Conservation (phyloP, 2,329 filamentous ascomycete genomes). For the Berkeleyomyces basicola region DNA sequence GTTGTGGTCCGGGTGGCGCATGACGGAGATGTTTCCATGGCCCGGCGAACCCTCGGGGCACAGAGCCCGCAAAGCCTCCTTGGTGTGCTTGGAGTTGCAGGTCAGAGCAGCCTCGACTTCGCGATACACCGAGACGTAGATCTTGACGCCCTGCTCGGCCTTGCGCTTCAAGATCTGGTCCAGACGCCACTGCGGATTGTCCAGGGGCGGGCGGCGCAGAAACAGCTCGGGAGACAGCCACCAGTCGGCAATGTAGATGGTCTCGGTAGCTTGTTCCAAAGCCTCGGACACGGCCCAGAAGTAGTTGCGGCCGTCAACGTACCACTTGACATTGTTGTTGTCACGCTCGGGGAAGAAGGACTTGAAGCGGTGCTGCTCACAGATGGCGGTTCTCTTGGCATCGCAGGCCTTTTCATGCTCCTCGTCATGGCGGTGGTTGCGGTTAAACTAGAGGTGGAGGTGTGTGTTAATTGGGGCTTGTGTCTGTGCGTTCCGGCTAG, state of each 20-base stretch:
- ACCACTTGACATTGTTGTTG: slow-evolving; percentile 87
- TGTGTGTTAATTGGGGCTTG: background rate
- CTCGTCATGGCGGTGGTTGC: slow-evolving; percentile 84
- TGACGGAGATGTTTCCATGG: slow-evolving; percentile 72
- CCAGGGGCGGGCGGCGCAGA: slow-evolving; percentile 65
- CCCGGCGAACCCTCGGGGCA: slow-evolving; percentile 71
- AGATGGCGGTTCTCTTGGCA: slow-evolving; percentile 55
- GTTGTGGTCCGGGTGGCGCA: slow-evolving; percentile 91
- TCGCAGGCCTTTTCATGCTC: slow-evolving; percentile 76
- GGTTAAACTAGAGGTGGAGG: slow-evolving; percentile 43
- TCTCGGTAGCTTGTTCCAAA: slow-evolving; percentile 76
- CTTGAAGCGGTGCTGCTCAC: slow-evolving; percentile 63
- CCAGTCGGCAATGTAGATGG: slow-evolving; percentile 94
- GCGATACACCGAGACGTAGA: slow-evolving; percentile 85
- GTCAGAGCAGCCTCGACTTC: slow-evolving; percentile 69
- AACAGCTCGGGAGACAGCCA: slow-evolving; percentile 87
- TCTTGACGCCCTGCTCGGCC: slow-evolving; percentile 85
- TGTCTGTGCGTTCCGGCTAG: background rate
- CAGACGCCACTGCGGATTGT: slow-evolving; percentile 70
- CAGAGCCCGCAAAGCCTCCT: slow-evolving; percentile 62
- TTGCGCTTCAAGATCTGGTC: slow-evolving; percentile 76
- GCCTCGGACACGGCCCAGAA: slow-evolving; percentile 86
- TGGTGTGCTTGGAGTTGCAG: slow-evolving; percentile 87
- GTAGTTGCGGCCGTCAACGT: slow-evolving; percentile 89
- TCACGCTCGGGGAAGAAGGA: slow-evolving; percentile 80